Evolutionary conservation across 1,284 basidiomycete genomes (phyloP).

Genomic region (Microbotryum lychnidis-dioicae): DNA sequence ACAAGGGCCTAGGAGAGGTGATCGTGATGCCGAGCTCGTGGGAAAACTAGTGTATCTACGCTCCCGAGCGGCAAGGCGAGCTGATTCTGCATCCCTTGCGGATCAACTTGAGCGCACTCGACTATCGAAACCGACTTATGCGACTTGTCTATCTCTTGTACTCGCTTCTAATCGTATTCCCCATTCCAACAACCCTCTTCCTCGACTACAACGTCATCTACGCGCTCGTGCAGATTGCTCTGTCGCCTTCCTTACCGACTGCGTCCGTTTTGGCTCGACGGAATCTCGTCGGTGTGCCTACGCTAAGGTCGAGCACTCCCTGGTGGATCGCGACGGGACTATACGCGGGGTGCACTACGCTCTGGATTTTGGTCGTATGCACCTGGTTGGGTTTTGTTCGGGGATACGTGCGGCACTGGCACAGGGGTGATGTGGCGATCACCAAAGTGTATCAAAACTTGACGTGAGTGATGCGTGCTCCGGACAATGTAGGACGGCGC

Average conservation of each 20-base stretch:
- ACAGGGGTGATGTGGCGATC: slow-evolving; percentile 12
- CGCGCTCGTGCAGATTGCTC: slow-evolving; percentile 35
- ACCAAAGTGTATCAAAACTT: slow-evolving; percentile 14
- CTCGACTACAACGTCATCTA: slow-evolving; percentile 39
- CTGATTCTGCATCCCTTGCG: slow-evolving; percentile 9
- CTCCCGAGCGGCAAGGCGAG: slow-evolving; percentile 10
- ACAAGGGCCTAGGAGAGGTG: slow-evolving; percentile 10
- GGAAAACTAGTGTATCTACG: slow-evolving; percentile 2
- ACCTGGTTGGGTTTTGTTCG: slow-evolving; percentile 16
- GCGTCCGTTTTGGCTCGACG: slow-evolving; percentile 4
- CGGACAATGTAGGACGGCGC: slow-evolving; percentile 9
- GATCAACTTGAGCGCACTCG: slow-evolving; percentile 17
- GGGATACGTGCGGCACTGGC: slow-evolving; percentile 15
- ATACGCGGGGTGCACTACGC: slow-evolving; percentile 23
- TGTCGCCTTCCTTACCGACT: slow-evolving; percentile 16
- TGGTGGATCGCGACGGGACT: slow-evolving; percentile 27
- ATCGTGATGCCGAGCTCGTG: slow-evolving; percentile 12
- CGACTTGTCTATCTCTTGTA: slow-evolving; percentile 15
- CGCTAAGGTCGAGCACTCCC: slow-evolving; percentile 5
- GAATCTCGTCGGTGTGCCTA: slow-evolving; percentile 7
- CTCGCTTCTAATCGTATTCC: slow-evolving; percentile 17
- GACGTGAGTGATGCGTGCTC: too few relatives aligned
- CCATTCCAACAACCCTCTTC: slow-evolving; percentile 37
- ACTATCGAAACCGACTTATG: slow-evolving; percentile 18
- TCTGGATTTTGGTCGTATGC: slow-evolving; percentile 22